phyloP scores from a whole-genome alignment of 768 basidiomycete genomes.

The Rhodotorula taiwanensis region DNA sequence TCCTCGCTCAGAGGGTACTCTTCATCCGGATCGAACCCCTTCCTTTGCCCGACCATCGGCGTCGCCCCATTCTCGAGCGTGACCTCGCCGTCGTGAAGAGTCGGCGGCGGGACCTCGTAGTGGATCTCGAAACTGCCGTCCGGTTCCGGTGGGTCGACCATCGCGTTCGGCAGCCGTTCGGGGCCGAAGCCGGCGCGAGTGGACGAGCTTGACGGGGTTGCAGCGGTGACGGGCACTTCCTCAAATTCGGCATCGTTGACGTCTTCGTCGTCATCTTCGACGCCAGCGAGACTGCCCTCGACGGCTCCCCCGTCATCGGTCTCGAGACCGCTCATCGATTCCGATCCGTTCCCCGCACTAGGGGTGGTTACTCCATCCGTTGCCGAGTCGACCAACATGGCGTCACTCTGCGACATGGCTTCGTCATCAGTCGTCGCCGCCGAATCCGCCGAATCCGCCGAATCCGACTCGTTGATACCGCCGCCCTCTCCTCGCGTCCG shows the following conservation, averaged over 20 bases:
- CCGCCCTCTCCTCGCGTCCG: not conserved
- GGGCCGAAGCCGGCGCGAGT: not conserved
- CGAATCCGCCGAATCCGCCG: conserved; percentile 9
- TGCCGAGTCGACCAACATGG: conserved; percentile 16
- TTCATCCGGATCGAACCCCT: conserved; percentile 23
- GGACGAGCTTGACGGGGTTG: not conserved
- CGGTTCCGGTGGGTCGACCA: not conserved
- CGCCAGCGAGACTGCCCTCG: no score
- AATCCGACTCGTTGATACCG: not conserved
- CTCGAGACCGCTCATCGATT: not conserved
- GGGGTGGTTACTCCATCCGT: not conserved
- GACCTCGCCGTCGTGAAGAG: conserved; percentile 12
- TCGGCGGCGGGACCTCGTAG: conserved; percentile 20
- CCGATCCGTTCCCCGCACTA: not conserved
- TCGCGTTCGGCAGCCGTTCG: not conserved
- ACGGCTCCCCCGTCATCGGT: not conserved
- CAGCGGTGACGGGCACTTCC: not conserved
- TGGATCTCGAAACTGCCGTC: conserved; percentile 23
- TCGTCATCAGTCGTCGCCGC: not conserved
- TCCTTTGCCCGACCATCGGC: conserved; percentile 7
- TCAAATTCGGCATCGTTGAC: conserved; percentile 26
- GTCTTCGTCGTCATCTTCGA: conserved; percentile 21
- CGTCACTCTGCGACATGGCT: no score
- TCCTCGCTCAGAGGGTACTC: conserved; percentile 21
- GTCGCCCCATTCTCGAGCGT: conserved; percentile 6